Evolutionary conservation across 345 rosid species (phyloP).

Genomic region (Carallia pectinifolia): DNA sequence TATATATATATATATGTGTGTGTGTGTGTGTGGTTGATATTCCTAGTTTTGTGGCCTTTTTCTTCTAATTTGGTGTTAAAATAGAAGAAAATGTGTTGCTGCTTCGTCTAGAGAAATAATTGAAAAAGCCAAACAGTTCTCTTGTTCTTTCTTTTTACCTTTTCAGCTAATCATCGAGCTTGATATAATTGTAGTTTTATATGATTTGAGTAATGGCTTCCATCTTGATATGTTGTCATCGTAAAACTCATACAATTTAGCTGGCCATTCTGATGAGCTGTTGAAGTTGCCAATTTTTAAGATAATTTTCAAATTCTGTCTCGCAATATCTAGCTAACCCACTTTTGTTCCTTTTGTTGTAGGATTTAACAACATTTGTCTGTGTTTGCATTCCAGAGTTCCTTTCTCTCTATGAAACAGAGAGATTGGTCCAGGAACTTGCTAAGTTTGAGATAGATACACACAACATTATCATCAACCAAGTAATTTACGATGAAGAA

Average conservation of each 20-base stretch:
- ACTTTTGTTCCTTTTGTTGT: constrained; percentile 24
- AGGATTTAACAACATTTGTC: constrained; percentile 95
- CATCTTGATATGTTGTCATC: no score
- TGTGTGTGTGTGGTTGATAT: no score
- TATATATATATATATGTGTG: no score
- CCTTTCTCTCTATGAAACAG: constrained; percentile 96
- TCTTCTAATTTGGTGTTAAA: no score
- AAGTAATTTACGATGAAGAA: constrained; percentile 87
- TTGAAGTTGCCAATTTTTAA: not conserved
- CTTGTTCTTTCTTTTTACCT: no score
- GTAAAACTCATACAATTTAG: not conserved
- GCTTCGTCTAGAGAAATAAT: no score
- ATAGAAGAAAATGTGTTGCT: no score
- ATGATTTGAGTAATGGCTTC: no score
- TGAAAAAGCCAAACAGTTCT: no score
- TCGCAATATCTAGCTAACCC: constrained; percentile 3
- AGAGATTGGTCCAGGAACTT: constrained; percentile 97
- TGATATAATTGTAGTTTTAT: no score
- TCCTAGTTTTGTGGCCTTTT: no score
- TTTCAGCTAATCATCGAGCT: no score
- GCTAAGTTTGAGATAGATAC: constrained; percentile 97
- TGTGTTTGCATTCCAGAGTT: constrained; percentile 99
- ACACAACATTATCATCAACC: constrained; percentile 93
- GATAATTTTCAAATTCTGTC: not conserved
- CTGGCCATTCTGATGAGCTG: not conserved